Evolutionary conservation across 495 filamentous ascomycete genomes (phyloP).

Genomic region (Neurospora intermedia): DNA sequence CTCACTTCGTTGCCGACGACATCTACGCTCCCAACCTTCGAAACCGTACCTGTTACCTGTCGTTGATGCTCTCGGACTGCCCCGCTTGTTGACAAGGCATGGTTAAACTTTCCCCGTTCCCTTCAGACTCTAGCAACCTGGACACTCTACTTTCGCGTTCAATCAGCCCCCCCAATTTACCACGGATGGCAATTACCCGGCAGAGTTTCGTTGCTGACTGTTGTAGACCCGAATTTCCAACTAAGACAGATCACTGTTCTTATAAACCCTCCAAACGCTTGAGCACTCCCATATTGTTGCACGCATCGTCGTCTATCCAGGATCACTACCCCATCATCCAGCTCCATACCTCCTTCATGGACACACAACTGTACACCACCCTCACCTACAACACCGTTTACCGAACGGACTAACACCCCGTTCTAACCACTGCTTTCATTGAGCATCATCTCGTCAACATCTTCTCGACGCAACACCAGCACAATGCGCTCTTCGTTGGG

Average conservation of each 20-base stretch:
- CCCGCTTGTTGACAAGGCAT: neutral
- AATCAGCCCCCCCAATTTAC: neutral
- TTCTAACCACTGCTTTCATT: neutral
- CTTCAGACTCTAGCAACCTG: neutral
- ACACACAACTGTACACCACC: neutral
- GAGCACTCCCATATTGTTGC: neutral
- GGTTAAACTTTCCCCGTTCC: neutral
- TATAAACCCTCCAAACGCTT: neutral
- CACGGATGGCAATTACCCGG: neutral
- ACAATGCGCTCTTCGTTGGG: neutral
- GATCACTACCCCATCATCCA: neutral
- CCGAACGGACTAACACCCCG: neutral
- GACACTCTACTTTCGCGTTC: neutral
- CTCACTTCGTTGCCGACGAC: neutral
- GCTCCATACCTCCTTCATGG: neutral
- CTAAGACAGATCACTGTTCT: neutral
- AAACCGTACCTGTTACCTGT: neutral
- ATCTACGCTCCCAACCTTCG: neutral
- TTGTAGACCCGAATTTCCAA: neutral
- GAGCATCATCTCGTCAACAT: neutral
- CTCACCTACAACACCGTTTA: neutral
- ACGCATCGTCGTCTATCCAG: neutral
- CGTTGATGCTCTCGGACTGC: neutral
- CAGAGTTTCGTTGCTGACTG: neutral
- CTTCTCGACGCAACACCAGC: neutral